Evolutionary conservation across 805 yeast species (phyloP).

Genomic region (Lachancea cidri): DNA sequence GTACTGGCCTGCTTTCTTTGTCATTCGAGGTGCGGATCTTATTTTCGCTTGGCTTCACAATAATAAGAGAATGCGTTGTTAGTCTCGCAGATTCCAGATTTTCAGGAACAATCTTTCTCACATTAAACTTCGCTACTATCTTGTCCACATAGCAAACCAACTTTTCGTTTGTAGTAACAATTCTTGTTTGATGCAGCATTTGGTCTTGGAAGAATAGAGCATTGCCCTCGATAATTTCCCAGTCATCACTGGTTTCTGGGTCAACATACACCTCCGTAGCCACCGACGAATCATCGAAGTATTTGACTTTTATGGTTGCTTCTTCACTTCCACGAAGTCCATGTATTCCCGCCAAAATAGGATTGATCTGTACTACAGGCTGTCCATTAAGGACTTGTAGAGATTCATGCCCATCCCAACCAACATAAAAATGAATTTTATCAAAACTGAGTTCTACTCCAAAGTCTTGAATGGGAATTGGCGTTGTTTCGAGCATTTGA

Average conservation of each 20-base stretch:
- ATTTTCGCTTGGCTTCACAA: slow-evolving; percentile 66
- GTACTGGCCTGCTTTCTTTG: background rate
- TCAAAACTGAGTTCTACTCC: slow-evolving; percentile 15
- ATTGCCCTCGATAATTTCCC: slow-evolving; percentile 86
- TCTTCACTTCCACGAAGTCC: slow-evolving; percentile 7
- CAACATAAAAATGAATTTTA: slow-evolving; percentile 12
- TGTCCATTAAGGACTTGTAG: slow-evolving; percentile 13
- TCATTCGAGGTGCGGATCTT: slow-evolving; percentile 21
- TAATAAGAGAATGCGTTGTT: slow-evolving; percentile 60
- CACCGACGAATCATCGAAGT: slow-evolving; percentile 10
- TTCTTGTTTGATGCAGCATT: slow-evolving; percentile 74
- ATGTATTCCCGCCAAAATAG: slow-evolving; percentile 18
- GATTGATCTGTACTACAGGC: slow-evolving; percentile 20
- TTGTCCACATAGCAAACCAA: slow-evolving; percentile 69
- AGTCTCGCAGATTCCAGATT: slow-evolving; percentile 43
- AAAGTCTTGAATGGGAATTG: slow-evolving; percentile 23
- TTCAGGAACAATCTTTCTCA: slow-evolving; percentile 42
- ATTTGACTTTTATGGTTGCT: slow-evolving; percentile 13
- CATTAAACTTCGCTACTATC: slow-evolving; percentile 51
- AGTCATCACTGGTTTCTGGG: slow-evolving; percentile 72
- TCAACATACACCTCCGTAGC: slow-evolving; percentile 67
- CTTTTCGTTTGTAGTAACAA: slow-evolving; percentile 54
- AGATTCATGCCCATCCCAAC: slow-evolving; percentile 29
- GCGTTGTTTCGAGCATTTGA: slow-evolving; percentile 16
- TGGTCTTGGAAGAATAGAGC: slow-evolving; percentile 71